Percentiles rank a stretch among this genome's conserved stretches.
Evolutionary conservation across 441 rosid species (phyloP).

Genomic region (Erodium chrysanthum): DNA sequence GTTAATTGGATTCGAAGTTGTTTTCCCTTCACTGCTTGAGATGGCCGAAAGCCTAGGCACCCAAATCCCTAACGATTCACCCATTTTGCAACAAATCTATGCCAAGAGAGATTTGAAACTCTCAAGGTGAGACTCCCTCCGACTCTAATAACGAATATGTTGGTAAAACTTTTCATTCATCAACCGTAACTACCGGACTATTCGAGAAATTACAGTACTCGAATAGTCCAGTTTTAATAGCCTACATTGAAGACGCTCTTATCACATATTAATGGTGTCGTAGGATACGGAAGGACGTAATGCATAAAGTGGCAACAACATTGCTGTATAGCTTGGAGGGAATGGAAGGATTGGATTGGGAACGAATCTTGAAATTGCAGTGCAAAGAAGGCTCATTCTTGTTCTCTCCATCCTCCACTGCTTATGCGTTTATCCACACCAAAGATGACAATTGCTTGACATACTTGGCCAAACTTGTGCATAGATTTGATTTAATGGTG

Average conservation of each 20-base stretch:
- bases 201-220: no score
- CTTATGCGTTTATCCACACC: slow-evolving; percentile 77
- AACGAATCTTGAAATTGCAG: slow-evolving; percentile 40
- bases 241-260: no score
- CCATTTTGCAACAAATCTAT: slow-evolving; percentile 41
- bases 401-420: slow-evolving; percentile 87
- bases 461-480: slow-evolving; percentile 48
- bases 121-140: no score
- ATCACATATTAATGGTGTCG: no score
- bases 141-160: no score
- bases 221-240: no score
- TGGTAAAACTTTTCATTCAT: no score
- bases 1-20: slow-evolving; percentile 85
- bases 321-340: slow-evolving; percentile 91
- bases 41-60: slow-evolving; percentile 42
- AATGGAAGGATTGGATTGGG: slow-evolving; percentile 47
- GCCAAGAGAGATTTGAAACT: slow-evolving; percentile 30
- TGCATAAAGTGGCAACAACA: slow-evolving; percentile 81
- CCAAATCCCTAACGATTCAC: slow-evolving; percentile 45
- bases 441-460: slow-evolving; percentile 46
- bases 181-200: no score
- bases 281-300: slow-evolving; percentile 77
- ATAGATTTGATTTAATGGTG: slow-evolving; percentile 48
- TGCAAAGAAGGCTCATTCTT: slow-evolving; percentile 71
- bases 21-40: slow-evolving; percentile 65